phyloP scores from a whole-genome alignment of 768 basidiomycete species.

The Suillus americanus region DNA sequence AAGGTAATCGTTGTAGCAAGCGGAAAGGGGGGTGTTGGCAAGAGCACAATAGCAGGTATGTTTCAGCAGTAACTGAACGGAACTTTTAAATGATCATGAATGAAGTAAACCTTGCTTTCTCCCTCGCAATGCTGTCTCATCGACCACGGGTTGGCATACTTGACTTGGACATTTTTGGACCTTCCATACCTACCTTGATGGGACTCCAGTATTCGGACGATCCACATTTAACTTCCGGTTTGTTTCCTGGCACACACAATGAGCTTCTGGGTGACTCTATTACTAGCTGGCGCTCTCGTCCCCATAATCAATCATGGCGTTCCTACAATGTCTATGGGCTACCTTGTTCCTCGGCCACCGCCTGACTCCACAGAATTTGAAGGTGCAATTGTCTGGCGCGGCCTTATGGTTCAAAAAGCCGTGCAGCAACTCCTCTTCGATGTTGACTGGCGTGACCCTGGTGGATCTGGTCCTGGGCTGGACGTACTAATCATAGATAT shows the following conservation, averaged over 20 bases:
- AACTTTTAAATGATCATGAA: neutral
- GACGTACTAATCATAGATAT: slow-evolving; percentile 93
- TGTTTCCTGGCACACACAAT: slow-evolving; percentile 18
- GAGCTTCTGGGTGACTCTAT: neutral
- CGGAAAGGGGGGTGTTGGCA: slow-evolving; percentile 96
- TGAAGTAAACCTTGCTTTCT: slow-evolving; percentile 80
- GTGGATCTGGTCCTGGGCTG: slow-evolving; percentile 42
- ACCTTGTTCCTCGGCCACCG: slow-evolving; percentile 65
- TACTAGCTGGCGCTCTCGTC: slow-evolving; percentile 71
- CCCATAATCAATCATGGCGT: slow-evolving; percentile 88
- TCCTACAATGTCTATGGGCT: slow-evolving; percentile 97
- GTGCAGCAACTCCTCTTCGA: slow-evolving; percentile 96
- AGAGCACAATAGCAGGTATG: slow-evolving; percentile 88
- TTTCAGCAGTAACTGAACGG: neutral
- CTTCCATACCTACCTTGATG: slow-evolving; percentile 91
- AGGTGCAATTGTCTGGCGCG: slow-evolving; percentile 90
- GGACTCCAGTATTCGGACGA: slow-evolving; percentile 79
- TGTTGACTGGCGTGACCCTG: slow-evolving; percentile 74
- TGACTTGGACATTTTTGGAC: slow-evolving; percentile 95
- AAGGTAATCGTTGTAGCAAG: slow-evolving; percentile 84
- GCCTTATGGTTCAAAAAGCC: slow-evolving; percentile 97
- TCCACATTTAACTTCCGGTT: slow-evolving; percentile 72
- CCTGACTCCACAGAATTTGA: slow-evolving; percentile 57
- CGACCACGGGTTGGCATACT: slow-evolving; percentile 78
- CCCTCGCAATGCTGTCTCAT: slow-evolving; percentile 49